These are phyloP conservation scores for Ceriops decandra DNA, from an alignment of 345 rosid species.

Conservation along the genomic window DNA sequence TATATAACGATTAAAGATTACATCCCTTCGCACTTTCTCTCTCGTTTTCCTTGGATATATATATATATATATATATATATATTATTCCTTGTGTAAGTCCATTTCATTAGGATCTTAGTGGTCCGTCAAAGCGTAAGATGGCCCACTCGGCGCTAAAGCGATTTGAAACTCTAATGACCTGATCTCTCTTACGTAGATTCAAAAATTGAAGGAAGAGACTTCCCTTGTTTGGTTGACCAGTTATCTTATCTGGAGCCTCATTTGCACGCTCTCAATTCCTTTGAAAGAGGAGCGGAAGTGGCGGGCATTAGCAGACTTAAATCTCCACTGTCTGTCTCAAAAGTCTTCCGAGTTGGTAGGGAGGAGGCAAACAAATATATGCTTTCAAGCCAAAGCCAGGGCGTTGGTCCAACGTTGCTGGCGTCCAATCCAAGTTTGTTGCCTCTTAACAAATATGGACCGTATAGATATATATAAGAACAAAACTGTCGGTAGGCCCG, in stretches of 20 bases:
- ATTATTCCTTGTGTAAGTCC: too few relatives aligned
- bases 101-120: too few relatives aligned
- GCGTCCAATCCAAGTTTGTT: neutral
- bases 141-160: conserved; percentile 20
- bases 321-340: conserved; percentile 9
- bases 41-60: too few relatives aligned
- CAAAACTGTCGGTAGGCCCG: too few relatives aligned
- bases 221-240: neutral
- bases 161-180: conserved; percentile 14
- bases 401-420: conserved; percentile 3
- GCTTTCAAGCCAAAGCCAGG: neutral
- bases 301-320: too few relatives aligned
- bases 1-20: too few relatives aligned
- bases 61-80: too few relatives aligned
- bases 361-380: conserved; percentile 13
- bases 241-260: neutral
- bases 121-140: neutral
- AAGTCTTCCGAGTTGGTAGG: neutral
- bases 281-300: too few relatives aligned
- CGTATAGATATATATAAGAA: too few relatives aligned
- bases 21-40: too few relatives aligned
- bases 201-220: conserved; percentile 5
- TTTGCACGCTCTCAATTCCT: neutral
- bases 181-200: neutral
- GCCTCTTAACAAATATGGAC: too few relatives aligned